phyloP scores from a whole-genome alignment of 331 rosid genomes.

The Quercus tomentella region DNA sequence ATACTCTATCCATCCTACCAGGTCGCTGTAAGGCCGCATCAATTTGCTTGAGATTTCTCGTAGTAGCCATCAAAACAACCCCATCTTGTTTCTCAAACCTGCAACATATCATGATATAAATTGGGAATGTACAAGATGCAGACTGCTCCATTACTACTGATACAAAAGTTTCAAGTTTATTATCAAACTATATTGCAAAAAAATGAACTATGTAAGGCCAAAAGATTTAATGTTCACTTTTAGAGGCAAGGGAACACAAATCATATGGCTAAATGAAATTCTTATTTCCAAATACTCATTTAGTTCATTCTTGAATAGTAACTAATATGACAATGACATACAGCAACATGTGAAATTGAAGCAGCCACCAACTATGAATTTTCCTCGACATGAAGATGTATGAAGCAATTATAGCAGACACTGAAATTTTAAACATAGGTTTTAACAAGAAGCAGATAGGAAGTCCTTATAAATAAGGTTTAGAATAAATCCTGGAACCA shows the following conservation, averaged over 20 bases:
- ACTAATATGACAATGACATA: background rate
- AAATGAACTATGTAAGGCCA: background rate
- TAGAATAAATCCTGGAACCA: background rate
- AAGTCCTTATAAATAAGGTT: background rate
- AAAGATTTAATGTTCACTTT: background rate
- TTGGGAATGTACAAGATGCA: background rate
- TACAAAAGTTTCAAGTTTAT: constrained; percentile 1
- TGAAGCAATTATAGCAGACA: background rate
- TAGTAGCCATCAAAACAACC: constrained; percentile 98
- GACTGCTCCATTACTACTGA: constrained; percentile 6
- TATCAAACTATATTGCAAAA: background rate
- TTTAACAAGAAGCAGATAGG: background rate
- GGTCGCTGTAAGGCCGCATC: constrained; percentile 96
- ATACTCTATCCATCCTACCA: constrained; percentile 98
- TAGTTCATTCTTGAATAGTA: background rate
- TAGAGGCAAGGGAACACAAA: background rate
- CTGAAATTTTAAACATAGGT: background rate
- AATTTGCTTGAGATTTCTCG: constrained; percentile 84
- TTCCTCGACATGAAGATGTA: background rate
- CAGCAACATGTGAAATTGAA: background rate
- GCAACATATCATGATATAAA: constrained; percentile 21
- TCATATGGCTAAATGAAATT: background rate
- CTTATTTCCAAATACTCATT: background rate
- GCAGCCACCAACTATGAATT: background rate
- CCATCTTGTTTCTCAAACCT: constrained; percentile 99